Conservation (phyloP, 352 stramenopile species). For the Phytophthora europaea region DNA sequence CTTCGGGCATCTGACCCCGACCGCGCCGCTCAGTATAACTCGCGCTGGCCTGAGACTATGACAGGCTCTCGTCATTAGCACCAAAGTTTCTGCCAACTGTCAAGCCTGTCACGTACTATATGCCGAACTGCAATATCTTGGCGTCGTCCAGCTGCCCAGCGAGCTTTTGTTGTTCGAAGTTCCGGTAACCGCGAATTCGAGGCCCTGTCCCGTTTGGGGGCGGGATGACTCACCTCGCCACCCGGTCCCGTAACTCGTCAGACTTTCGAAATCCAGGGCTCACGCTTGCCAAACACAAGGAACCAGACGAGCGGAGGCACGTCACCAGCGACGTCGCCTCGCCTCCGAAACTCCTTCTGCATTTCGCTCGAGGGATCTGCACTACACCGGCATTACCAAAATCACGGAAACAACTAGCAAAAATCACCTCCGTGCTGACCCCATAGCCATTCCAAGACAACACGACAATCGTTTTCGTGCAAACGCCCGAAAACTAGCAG, state of each 20-base stretch:
- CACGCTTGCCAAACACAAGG: slow-evolving; percentile 3
- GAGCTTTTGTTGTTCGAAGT: slow-evolving; percentile 24
- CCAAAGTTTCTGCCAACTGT: slow-evolving; percentile 21
- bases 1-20: slow-evolving; percentile 29
- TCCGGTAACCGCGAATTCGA: slow-evolving; percentile 1
- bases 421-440: slow-evolving; percentile 25
- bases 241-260: background rate
- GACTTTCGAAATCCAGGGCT: slow-evolving; percentile 14
- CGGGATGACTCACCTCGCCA: slow-evolving; percentile 3
- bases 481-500: slow-evolving; percentile 34
- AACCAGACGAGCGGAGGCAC: slow-evolving; percentile 23
- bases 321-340: slow-evolving; percentile 23
- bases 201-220: slow-evolving; percentile 22
- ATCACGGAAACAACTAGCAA: slow-evolving; percentile 27
- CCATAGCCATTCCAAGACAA: slow-evolving; percentile 16
- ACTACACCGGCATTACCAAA: slow-evolving; percentile 19
- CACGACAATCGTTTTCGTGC: slow-evolving; percentile 16
- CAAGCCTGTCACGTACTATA: slow-evolving; percentile 27
- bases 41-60: slow-evolving; percentile 9
- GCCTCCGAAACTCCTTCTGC: slow-evolving; percentile 18
- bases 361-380: slow-evolving; percentile 9
- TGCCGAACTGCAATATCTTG: slow-evolving; percentile 29
- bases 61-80: slow-evolving; percentile 28
- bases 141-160: slow-evolving; percentile 23
- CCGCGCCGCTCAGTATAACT: slow-evolving; percentile 30